Evolutionary conservation across 2,329 filamentous ascomycete genomes (phyloP).

Genomic region (Didymosphaeria variabile): DNA sequence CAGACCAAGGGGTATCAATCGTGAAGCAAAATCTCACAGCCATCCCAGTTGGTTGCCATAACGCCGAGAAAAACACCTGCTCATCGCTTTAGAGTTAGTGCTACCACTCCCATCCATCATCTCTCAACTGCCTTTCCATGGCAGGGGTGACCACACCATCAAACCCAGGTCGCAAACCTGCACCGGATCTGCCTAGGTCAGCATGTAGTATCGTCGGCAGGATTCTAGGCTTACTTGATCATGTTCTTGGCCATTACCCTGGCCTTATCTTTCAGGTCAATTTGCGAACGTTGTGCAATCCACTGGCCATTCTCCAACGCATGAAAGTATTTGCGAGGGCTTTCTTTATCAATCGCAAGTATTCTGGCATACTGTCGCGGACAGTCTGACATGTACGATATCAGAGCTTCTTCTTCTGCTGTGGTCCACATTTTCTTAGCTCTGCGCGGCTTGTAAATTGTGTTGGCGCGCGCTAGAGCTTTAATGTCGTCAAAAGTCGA

Average conservation of each 20-base stretch:
- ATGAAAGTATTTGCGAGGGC: constrained; percentile 30
- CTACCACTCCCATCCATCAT: constrained; percentile 33
- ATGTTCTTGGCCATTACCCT: constrained; percentile 51
- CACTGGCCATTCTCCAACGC: background rate
- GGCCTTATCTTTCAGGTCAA: constrained; percentile 60
- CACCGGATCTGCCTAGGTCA: constrained; percentile 37
- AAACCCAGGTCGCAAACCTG: constrained; percentile 40
- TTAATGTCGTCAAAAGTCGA: constrained; percentile 27
- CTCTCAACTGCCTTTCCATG: constrained; percentile 29
- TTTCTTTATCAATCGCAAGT: constrained; percentile 28
- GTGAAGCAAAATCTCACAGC: background rate
- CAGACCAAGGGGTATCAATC: constrained; percentile 10
- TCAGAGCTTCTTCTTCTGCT: constrained; percentile 54
- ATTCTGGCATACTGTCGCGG: constrained; percentile 61
- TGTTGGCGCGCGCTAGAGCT: constrained; percentile 31
- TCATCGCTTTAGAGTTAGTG: background rate
- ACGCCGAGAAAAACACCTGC: background rate
- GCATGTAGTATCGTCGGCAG: constrained; percentile 8
- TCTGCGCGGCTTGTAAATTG: constrained; percentile 26
- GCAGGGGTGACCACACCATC: constrained; percentile 31
- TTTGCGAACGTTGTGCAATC: constrained; percentile 55
- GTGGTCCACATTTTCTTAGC: constrained; percentile 32
- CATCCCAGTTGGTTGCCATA: background rate
- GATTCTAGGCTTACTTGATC: constrained; percentile 46
- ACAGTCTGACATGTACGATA: constrained; percentile 58